Evolutionary conservation across 208 protist genomes (phyloP), one percentile per base, ranked within the genome.

Genomic region (Crithidia acanthocephali): DNA sequence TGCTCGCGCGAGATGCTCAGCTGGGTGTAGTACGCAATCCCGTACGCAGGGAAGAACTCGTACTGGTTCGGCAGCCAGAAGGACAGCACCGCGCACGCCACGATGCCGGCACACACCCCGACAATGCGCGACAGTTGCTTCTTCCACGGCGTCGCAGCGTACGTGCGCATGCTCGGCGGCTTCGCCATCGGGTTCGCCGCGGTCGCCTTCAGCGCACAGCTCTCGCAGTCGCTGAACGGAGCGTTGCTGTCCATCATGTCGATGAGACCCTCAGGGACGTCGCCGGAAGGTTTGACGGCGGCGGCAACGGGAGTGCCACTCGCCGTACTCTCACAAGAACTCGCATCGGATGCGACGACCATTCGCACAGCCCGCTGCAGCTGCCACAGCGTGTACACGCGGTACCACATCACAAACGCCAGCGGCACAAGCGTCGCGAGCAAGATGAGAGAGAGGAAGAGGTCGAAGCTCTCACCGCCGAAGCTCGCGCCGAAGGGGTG

Each of bases 11-110:
- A n/a, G n/a, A n/a, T n/a, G n/a, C n/a, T n/a, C 40, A 61, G 6
- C 23, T 37, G 30, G 9, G 80, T 80, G 27, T 72, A 73, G 47
- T 27, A 30, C n/a, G 80, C 68, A 25, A 88, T 85, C 13, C 56
- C 23, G 5, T 25, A 28, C 7, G 80, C n/a, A 25, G 33, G 68
- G 51, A 86, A 82, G 13, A 67, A 37, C 8, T 61, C 71, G 30
- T 68, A 72, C n/a, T 79, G 71, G 56, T 91, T 91, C 3, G 86
- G 86, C 15, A 91, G 44, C 59, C 84, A 88, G 35, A 85, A 79
- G 9, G 81, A 67, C 45, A 84, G 23, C 15, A 83, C 28, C 23
- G 66, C 76, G 25, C 50, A 76, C 8, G 74, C 69, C 3, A 68
- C 15, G n/a, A 85, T 47, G 25, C 72, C 53, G 10, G 68, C 18